These are phyloP conservation scores for Phytophthora gonapodyides DNA, from an alignment of 352 stramenopile genomes.

Conservation along the genomic window DNA sequence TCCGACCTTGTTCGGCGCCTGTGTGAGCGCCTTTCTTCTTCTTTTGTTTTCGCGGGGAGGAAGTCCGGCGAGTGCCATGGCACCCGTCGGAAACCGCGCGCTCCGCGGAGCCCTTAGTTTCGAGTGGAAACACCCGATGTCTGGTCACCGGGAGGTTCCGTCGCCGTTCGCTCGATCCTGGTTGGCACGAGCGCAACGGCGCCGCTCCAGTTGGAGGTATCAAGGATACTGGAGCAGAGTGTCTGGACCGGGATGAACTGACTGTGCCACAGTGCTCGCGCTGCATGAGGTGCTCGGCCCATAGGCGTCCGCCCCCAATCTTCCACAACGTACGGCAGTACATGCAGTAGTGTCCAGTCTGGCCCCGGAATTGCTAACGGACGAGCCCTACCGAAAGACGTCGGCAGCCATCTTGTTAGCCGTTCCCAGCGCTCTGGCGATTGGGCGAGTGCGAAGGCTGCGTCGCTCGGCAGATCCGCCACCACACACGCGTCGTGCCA, in stretches of 20 bases:
- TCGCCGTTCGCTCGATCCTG: neutral
- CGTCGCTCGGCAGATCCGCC: neutral
- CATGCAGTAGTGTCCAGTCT: neutral
- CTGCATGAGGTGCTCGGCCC: neutral
- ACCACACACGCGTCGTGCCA: neutral
- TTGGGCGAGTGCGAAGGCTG: neutral
- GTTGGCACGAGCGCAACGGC: neutral
- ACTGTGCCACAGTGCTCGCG: slow-evolving; percentile 1
- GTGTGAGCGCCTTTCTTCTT: no score
- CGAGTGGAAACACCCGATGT: no score
- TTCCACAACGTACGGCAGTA: neutral
- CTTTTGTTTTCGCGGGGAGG: no score
- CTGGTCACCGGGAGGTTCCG: no score
- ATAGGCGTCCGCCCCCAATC: neutral
- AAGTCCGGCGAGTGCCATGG: no score
- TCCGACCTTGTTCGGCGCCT: no score
- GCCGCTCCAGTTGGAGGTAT: neutral
- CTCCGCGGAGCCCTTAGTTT: slow-evolving; percentile 5
- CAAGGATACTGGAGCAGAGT: neutral
- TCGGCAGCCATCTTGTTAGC: neutral
- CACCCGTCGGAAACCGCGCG: neutral
- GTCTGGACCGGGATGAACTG: neutral
- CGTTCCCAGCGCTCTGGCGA: neutral
- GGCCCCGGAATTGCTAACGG: neutral
- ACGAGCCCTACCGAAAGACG: neutral